Percentiles rank a stretch among this genome's conserved stretches.
Evolutionary conservation across 2,329 filamentous ascomycete genomes (phyloP).

Genomic region (Ophiobolus disseminans): DNA sequence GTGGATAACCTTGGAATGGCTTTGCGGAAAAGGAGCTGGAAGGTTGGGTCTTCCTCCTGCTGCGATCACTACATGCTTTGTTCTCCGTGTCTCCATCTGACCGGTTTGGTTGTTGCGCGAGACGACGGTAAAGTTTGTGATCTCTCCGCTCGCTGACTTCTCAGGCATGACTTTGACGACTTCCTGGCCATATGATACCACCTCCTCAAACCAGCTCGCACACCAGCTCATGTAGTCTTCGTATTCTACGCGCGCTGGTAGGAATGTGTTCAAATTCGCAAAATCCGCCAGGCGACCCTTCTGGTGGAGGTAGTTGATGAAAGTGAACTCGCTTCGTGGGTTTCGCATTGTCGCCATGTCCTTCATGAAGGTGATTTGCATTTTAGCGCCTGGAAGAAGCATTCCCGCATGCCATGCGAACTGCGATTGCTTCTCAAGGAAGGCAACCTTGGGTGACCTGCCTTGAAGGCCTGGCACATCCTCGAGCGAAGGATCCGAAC

Average conservation of each 20-base stretch:
- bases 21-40: slow-evolving; percentile 71
- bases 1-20: slow-evolving; percentile 79
- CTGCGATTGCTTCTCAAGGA: slow-evolving; percentile 81
- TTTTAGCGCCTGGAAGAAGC: slow-evolving; percentile 89
- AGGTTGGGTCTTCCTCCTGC: slow-evolving; percentile 73
- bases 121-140: slow-evolving; percentile 72
- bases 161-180: slow-evolving; percentile 74
- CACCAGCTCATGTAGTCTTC: slow-evolving; percentile 97
- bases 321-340: slow-evolving; percentile 90
- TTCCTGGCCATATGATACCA: slow-evolving; percentile 79
- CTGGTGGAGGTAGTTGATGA: slow-evolving; percentile 89
- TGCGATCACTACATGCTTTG: slow-evolving; percentile 74
- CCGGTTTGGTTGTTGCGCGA: slow-evolving; percentile 69
- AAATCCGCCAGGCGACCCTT: slow-evolving; percentile 86
- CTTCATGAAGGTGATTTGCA: slow-evolving; percentile 98
- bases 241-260: slow-evolving; percentile 86
- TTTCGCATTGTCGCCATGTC: slow-evolving; percentile 90
- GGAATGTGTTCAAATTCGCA: slow-evolving; percentile 87
- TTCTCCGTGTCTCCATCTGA: slow-evolving; percentile 59
- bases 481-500: slow-evolving; percentile 44
- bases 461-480: slow-evolving; percentile 45
- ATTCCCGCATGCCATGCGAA: slow-evolving; percentile 97
- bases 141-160: slow-evolving; percentile 56
- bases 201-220: slow-evolving; percentile 74
- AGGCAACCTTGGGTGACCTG: slow-evolving; percentile 73